Conservation (phyloP, 306 rosid species). For the Vigna reflexopilosa region DNA sequence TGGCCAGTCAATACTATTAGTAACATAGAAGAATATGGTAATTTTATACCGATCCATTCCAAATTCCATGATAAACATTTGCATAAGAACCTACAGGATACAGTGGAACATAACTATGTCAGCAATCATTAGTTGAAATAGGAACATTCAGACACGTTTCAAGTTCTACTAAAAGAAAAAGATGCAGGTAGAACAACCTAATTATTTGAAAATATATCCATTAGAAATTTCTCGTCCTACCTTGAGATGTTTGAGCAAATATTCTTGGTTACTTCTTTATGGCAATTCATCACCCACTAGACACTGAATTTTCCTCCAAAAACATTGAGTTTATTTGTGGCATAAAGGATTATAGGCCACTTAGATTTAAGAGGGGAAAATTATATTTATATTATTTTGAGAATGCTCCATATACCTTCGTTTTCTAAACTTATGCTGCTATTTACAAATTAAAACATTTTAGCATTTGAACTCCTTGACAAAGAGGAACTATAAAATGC, state of each 20-base stretch:
- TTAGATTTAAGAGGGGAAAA: conserved; percentile 6
- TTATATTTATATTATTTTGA: conserved; percentile 5
- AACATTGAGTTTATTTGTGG: conserved; percentile 20
- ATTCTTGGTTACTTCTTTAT: conserved; percentile 10
- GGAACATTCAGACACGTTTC: conserved; percentile 6
- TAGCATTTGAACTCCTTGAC: conserved; percentile 37
- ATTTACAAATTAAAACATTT: conserved; percentile 11
- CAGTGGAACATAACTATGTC: conserved; percentile 17
- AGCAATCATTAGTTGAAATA: background rate
- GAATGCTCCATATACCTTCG: background rate
- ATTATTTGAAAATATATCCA: conserved; percentile 22
- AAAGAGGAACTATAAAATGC: conserved; percentile 27
- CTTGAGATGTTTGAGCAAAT: conserved; percentile 34
- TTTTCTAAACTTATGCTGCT: background rate
- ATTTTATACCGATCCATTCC: conserved; percentile 77
- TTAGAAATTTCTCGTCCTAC: background rate
- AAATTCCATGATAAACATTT: conserved; percentile 72
- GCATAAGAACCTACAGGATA: conserved; percentile 69
- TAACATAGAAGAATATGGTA: conserved; percentile 32
- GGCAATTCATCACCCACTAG: conserved; percentile 13
- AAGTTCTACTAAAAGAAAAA: conserved; percentile 13
- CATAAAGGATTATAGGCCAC: conserved; percentile 14
- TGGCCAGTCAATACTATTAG: conserved; percentile 8
- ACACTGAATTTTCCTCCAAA: conserved; percentile 1
- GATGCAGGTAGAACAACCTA: conserved; percentile 28